phyloP scores from a whole-genome alignment of 2,329 filamentous ascomycete species.

The Hypoxylon rubiginosum region DNA sequence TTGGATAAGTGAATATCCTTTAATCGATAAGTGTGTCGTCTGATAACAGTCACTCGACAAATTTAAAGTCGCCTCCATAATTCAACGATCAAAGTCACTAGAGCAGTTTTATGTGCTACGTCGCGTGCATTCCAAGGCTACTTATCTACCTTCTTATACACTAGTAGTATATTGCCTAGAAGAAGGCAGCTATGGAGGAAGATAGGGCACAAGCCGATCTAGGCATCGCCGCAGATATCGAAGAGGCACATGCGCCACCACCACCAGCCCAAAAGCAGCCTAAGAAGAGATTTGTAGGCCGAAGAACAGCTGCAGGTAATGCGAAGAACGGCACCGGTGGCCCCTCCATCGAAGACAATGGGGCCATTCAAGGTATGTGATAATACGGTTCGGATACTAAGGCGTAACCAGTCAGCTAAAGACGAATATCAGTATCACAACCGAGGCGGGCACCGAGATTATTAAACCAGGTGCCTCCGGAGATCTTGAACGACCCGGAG shows the following conservation, averaged over 20 bases:
- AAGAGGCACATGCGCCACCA: conserved; percentile 60
- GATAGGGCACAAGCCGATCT: conserved; percentile 79
- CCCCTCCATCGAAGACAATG: conserved; percentile 67
- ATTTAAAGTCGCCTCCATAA: conserved; percentile 1
- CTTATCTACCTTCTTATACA: neutral
- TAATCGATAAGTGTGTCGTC: neutral
- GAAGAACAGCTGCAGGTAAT: conserved; percentile 77
- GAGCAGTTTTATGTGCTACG: too few species aligned
- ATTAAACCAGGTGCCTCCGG: conserved; percentile 90
- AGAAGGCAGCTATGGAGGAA: conserved; percentile 73
- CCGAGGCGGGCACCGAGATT: conserved; percentile 80
- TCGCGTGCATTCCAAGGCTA: neutral
- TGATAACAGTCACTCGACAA: conserved; percentile 10
- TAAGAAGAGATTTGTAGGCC: conserved; percentile 92
- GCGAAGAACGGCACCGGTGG: conserved; percentile 57
- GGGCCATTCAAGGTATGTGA: conserved; percentile 75
- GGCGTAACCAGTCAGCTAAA: conserved; percentile 8
- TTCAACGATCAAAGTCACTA: neutral
- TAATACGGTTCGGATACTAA: neutral
- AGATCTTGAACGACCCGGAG: conserved; percentile 86
- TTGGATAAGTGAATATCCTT: neutral
- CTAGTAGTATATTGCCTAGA: neutral
- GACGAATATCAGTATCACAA: conserved; percentile 69
- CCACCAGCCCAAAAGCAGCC: conserved; percentile 72
- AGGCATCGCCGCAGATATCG: conserved; percentile 76